Conservation (phyloP, 2,329 filamentous ascomycete species). For the Orbilia blumenaviensis region DNA sequence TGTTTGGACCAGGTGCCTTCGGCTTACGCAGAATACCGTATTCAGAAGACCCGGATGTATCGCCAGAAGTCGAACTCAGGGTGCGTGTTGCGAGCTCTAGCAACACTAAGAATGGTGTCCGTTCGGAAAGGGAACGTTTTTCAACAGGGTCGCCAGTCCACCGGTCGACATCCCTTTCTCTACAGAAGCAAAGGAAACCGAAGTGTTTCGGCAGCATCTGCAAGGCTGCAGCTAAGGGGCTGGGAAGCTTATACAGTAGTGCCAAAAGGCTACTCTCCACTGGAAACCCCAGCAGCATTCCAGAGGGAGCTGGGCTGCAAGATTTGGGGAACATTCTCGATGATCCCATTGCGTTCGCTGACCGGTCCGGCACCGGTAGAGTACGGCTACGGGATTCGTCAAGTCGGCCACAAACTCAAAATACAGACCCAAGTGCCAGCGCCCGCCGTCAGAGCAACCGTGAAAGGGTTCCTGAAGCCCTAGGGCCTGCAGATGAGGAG, state of each 20-base stretch:
- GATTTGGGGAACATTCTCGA: neutral
- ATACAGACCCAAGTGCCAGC: neutral
- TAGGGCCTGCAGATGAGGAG: neutral
- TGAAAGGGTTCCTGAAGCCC: neutral
- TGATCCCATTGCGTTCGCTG: neutral
- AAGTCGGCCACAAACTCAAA: neutral
- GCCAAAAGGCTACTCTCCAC: neutral
- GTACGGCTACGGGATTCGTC: neutral
- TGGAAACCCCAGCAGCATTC: no score
- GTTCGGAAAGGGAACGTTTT: neutral
- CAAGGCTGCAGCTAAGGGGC: neutral
- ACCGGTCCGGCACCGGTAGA: neutral
- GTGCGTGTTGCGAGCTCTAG: conserved; percentile 7
- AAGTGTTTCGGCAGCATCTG: neutral
- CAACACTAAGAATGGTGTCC: conserved; percentile 1
- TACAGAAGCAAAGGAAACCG: neutral
- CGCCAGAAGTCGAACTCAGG: conserved; percentile 10
- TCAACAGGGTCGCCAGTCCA: neutral
- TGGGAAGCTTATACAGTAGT: neutral
- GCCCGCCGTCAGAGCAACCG: neutral
- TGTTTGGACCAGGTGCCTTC: neutral
- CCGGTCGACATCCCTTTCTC: neutral
- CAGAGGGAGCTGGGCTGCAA: neutral
- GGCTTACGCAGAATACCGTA: neutral
- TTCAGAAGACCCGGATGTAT: neutral